phyloP scores from a whole-genome alignment of 768 basidiomycete species.

The Kwoniella sp. region DNA sequence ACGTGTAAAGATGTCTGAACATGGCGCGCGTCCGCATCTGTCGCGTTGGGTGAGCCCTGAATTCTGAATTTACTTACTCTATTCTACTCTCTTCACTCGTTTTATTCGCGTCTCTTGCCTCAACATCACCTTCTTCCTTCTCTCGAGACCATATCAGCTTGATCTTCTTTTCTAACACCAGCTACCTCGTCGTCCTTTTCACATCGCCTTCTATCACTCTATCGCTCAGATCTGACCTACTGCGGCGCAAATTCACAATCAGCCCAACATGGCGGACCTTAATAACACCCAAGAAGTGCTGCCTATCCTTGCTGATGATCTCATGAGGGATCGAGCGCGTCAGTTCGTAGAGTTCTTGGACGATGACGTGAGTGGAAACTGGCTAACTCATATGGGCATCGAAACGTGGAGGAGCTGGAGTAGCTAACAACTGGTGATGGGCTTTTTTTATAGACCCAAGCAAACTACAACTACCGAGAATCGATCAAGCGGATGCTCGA shows the following conservation, averaged over 20 bases:
- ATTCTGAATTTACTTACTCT: slow-evolving; percentile 24
- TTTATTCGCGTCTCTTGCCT: slow-evolving; percentile 9
- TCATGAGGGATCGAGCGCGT: slow-evolving; percentile 73
- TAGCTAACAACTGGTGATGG: no score
- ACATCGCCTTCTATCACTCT: no score
- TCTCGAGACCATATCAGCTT: no score
- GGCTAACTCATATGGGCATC: no score
- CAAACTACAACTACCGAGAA: slow-evolving; percentile 71
- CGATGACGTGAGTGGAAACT: slow-evolving; percentile 51
- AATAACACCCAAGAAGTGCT: slow-evolving; percentile 52
- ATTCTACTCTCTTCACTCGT: no score
- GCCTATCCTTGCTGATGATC: slow-evolving; percentile 65
- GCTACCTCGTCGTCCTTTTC: no score
- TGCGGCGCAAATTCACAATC: no score
- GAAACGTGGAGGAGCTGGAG: no score
- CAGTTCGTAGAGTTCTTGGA: slow-evolving; percentile 75
- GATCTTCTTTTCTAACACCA: neutral
- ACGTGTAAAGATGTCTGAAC: slow-evolving; percentile 11
- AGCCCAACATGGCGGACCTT: slow-evolving; percentile 46
- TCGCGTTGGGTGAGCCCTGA: no score
- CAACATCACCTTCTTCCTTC: slow-evolving; percentile 1
- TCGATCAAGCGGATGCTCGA: slow-evolving; percentile 81
- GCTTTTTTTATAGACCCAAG: slow-evolving; percentile 59
- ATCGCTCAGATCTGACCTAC: no score
- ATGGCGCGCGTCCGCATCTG: no score